phyloP scores from a whole-genome alignment of 2,329 filamentous ascomycete genomes.

The Penicillium sp. region DNA sequence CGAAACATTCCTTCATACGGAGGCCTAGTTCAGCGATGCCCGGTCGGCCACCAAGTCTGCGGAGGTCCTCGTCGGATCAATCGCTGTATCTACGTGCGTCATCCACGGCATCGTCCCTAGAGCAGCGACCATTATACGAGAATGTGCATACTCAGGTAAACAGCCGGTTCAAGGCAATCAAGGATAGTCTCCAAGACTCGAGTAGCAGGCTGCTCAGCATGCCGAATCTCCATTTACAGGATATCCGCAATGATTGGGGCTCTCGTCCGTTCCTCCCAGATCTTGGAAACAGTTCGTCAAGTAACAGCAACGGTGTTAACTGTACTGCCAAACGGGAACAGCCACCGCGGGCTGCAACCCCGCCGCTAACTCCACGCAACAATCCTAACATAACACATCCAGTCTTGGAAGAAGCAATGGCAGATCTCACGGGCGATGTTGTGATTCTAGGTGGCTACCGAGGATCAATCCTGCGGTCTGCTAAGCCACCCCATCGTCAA shows the following conservation, averaged over 20 bases:
- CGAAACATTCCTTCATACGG: constrained; percentile 35
- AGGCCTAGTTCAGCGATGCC: constrained; percentile 27
- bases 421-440: constrained; percentile 74
- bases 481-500: constrained; percentile 77
- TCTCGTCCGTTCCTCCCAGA: constrained; percentile 35
- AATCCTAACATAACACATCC: constrained; percentile 35
- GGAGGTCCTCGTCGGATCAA: constrained; percentile 70
- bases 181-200: constrained; percentile 81
- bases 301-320: constrained; percentile 7
- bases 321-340: constrained; percentile 12
- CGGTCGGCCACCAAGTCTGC: constrained; percentile 41
- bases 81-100: constrained; percentile 70
- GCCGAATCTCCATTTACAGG: constrained; percentile 44
- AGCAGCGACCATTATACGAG: constrained; percentile 77
- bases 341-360: constrained; percentile 3
- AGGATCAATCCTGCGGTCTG: constrained; percentile 82
- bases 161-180: constrained; percentile 83
- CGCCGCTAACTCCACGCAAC: constrained; percentile 21
- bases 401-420: constrained; percentile 60
- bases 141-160: constrained; percentile 83
- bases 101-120: constrained; percentile 77
- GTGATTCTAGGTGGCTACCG: constrained; percentile 88
- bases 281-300: constrained; percentile 17
- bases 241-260: constrained; percentile 38
- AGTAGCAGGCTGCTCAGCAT: constrained; percentile 62